Evolutionary conservation across 2,329 filamentous ascomycete species (phyloP).

Genomic region (Teratosphaeria viscida): DNA sequence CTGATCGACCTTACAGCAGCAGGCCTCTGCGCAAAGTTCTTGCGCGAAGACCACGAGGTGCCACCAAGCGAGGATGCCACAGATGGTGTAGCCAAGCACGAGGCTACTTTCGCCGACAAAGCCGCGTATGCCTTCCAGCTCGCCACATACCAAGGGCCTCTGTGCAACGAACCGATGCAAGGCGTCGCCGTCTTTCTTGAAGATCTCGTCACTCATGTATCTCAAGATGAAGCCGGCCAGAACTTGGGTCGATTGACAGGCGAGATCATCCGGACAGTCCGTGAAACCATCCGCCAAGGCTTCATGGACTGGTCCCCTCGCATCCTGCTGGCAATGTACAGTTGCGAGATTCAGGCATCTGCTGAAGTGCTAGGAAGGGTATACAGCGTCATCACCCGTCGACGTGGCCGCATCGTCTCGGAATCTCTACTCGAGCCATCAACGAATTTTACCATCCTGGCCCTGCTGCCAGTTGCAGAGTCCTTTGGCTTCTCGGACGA

Average conservation of each 20-base stretch:
- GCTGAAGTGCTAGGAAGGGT: slow-evolving; percentile 90
- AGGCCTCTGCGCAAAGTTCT: slow-evolving; percentile 56
- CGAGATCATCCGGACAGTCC: slow-evolving; percentile 83
- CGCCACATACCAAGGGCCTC: slow-evolving; percentile 73
- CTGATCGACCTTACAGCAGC: slow-evolving; percentile 72
- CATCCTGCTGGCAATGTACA: slow-evolving; percentile 96
- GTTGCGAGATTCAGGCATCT: slow-evolving; percentile 90
- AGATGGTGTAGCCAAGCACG: slow-evolving; percentile 9
- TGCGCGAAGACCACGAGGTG: slow-evolving; percentile 19
- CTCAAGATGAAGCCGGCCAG: slow-evolving; percentile 45
- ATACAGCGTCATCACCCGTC: slow-evolving; percentile 93
- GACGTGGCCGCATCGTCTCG: slow-evolving; percentile 76
- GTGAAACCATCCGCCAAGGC: slow-evolving; percentile 69
- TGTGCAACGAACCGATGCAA: slow-evolving; percentile 88
- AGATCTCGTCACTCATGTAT: slow-evolving; percentile 54
- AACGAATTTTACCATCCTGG: slow-evolving; percentile 89
- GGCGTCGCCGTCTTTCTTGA: slow-evolving; percentile 87
- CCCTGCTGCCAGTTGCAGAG: slow-evolving; percentile 81
- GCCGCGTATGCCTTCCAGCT: slow-evolving; percentile 91
- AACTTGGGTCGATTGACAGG: slow-evolving; percentile 73
- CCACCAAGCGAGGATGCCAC: slow-evolving; percentile 1
- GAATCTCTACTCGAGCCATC: slow-evolving; percentile 92
- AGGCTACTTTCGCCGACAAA: slow-evolving; percentile 62
- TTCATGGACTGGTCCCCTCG: slow-evolving; percentile 95
- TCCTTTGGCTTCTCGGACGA: slow-evolving; percentile 95